A percentile compares a stretch with the other conserved stretches of the same genome.
Conservation (phyloP, 768 basidiomycete species). For the Mycena amicta region DNA sequence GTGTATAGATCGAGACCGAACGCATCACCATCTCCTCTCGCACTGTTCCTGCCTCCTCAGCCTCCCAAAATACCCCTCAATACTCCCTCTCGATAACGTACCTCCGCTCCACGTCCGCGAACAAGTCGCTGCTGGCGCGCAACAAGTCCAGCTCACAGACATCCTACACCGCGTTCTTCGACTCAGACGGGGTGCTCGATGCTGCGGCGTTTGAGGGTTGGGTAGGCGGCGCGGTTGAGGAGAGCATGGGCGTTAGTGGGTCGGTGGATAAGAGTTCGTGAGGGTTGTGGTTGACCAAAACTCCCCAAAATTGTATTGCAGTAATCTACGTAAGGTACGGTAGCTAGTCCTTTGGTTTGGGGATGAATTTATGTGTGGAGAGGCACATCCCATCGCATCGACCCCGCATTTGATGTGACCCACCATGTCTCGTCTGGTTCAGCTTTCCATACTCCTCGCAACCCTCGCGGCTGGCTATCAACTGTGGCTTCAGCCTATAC, state of each 20-base stretch:
- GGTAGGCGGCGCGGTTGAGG: slow-evolving; percentile 74
- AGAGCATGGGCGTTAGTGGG: slow-evolving; percentile 63
- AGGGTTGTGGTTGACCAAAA: too few species aligned
- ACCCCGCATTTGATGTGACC: neutral
- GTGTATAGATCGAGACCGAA: slow-evolving; percentile 82
- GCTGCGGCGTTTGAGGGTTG: slow-evolving; percentile 75
- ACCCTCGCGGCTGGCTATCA: slow-evolving; percentile 49
- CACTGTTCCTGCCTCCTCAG: slow-evolving; percentile 57
- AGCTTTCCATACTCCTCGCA: slow-evolving; percentile 39
- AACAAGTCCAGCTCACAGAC: slow-evolving; percentile 60
- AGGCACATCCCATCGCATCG: neutral
- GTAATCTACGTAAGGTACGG: slow-evolving; percentile 4
- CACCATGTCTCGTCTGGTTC: slow-evolving; percentile 27
- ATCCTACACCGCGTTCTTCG: slow-evolving; percentile 77
- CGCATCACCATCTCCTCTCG: slow-evolving; percentile 77
- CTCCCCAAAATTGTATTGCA: slow-evolving; percentile 1
- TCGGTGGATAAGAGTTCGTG: slow-evolving; percentile 52
- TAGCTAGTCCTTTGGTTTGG: neutral
- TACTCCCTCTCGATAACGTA: slow-evolving; percentile 72
- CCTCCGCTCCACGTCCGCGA: slow-evolving; percentile 78
- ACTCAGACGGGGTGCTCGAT: slow-evolving; percentile 77
- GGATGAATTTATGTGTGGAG: too few species aligned
- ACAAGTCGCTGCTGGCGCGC: slow-evolving; percentile 81
- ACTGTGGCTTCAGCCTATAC: slow-evolving; percentile 47
- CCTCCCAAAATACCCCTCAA: slow-evolving; percentile 34